These are phyloP conservation scores for Turnera subulata DNA, from an alignment of 345 rosid genomes.

Conservation along the genomic window DNA sequence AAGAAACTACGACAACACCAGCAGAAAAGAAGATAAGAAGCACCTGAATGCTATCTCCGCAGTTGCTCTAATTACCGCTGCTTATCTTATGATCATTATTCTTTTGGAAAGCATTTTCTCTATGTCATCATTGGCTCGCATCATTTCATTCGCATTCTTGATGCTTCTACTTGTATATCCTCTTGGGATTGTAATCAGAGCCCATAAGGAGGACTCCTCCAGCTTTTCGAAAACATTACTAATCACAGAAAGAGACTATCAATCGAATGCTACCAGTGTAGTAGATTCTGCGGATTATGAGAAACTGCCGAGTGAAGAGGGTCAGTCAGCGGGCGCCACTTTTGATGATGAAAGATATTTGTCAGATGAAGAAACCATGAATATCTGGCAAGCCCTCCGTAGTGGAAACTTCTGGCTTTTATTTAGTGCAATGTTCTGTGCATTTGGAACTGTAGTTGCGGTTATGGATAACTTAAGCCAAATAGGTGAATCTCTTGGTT, in stretches of 20 bases:
- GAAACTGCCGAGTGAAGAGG: slow-evolving; percentile 21
- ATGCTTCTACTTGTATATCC: slow-evolving; percentile 55
- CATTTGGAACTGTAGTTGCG: slow-evolving; percentile 74
- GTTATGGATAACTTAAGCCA: slow-evolving; percentile 63
- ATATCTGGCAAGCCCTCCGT: too few relatives aligned
- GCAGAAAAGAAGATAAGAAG: too few relatives aligned
- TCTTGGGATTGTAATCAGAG: slow-evolving; percentile 51
- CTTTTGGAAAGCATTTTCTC: slow-evolving; percentile 46
- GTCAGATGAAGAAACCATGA: too few relatives aligned
- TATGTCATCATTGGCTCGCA: slow-evolving; percentile 46
- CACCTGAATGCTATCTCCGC: too few relatives aligned
- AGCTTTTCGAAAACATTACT: slow-evolving; percentile 20
- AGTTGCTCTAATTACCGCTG: too few relatives aligned
- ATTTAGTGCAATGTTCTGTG: too few relatives aligned
- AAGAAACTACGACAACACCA: too few relatives aligned
- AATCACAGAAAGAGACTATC: slow-evolving; percentile 24
- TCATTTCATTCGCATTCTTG: slow-evolving; percentile 40
- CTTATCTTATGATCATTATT: slow-evolving; percentile 59
- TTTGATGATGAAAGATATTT: too few relatives aligned
- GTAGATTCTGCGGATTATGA: slow-evolving; percentile 15
- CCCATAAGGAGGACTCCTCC: slow-evolving; percentile 38
- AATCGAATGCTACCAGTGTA: too few relatives aligned
- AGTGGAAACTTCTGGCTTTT: too few relatives aligned
- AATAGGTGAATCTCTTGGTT: slow-evolving; percentile 61
- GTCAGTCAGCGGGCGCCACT: slow-evolving; percentile 9